Evolutionary conservation across 805 yeast genomes (phyloP), one percentile per base, ranked within the genome.

Genomic region (Candida nitratophila): DNA sequence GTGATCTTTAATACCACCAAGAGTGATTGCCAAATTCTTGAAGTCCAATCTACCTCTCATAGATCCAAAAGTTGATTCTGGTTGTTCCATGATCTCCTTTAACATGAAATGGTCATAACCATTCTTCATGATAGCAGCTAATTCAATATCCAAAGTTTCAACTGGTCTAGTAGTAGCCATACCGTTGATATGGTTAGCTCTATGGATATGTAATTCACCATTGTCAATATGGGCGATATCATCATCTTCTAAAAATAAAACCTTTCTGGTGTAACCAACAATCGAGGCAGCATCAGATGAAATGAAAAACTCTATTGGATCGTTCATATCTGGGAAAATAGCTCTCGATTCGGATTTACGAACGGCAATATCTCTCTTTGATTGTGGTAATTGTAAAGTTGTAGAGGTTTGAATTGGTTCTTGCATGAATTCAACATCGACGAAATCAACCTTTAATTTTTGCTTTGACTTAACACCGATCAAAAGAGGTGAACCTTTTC

Each of bases 21-120:
- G 74, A 52, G 77, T 85, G 53, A 93, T 84, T 37, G 69, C 71
- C 55, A 75, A 74, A 63, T 82, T 81, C 38, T 81, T 89, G 60
- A 93, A 93, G 67, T 93, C 98, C 49, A 93, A 75, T 74, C 99
- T 87, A 61, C 99, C 99, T 74, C 99, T 85, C 99, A 93, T 93
- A 42, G 99, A 93, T 73, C 93, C 93, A 65, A 90, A 85, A 42
- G 97, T 85, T 3, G 98, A 90, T 61, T 93, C 99, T 33, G 99
- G 99, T 71, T 93, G 99, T 69, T 93, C 99, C 61, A 85, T 88
- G 55, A 93, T 93, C 71, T 93, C 99, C 76, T 93, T 93, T 70
- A 89, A 95, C 99, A 93, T 93, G 68, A 91, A 93, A 70, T 93
- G 99, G 55, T 79, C 81, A 71, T 85, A 91, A 50, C 86, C 85